Base-by-base conservation (phyloP, 1,139 yeast genomes). In the Yamadazyma triangularis region DNA sequence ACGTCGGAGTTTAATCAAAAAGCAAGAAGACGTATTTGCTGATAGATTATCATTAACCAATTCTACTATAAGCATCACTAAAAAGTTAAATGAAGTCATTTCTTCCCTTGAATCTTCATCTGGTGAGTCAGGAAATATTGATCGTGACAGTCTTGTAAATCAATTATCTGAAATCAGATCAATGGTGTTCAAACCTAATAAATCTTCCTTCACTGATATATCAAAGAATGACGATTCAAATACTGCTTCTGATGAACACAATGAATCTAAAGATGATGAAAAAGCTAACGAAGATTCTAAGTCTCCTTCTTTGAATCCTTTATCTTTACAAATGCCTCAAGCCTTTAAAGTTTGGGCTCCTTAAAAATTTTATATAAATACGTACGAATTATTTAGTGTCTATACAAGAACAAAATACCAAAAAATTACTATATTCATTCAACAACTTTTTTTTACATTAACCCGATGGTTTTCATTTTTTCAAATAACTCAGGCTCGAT, bases 271-370 rank as follows among this genome's bases (percentile, higher is more conserved):
- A 18, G 20, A 18, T 18, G 19, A 41, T 14, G 13, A 14, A 6
- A 24, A 8, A 6, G 11, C 25, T 12, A 22, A n/a, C 14, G 24
- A 32, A 28, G 27, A 16, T 18, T 18, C 20, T 8, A 62, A 61
- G 18, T 50, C 36, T 8, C 38, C 38, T 3, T 29, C 38, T 4
- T 15, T 73, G 28, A 79, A 79, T 49, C 95, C 95, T 7, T 68
- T 86, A 29, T 84, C 95, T 24, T 64, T 83, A 39, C 89, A 83
- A 44, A 71, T 86, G 11, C 96, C 96, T 3, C 93, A 84, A 54
- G 64, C 79, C 23, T 88, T 86, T 57, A 84, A 89, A 55, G 83
- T 86, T 44, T 88, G 97, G 97, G 84, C 83, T 27, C 73, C 73
- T 23, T 67, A 48, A 44, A 8, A 6, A 8, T 10, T 10, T 21